A percentile compares a stretch with the other conserved stretches of the same genome.
phyloP scores from a whole-genome alignment of 1,284 basidiomycete genomes.

The Pascua guehoae region DNA sequence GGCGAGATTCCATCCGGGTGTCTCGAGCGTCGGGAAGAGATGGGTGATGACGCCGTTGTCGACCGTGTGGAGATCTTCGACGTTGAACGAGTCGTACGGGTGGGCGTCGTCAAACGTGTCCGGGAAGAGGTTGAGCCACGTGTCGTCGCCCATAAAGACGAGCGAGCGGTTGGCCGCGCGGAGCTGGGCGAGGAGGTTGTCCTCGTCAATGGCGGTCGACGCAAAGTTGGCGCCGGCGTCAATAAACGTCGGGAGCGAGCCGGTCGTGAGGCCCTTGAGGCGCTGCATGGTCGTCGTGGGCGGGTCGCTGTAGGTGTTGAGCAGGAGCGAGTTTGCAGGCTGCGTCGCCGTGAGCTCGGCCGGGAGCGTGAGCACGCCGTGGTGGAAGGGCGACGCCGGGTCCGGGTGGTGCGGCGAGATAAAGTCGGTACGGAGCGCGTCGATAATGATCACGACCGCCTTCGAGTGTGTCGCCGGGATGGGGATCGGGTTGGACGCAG shows the following conservation, averaged over 20 bases:
- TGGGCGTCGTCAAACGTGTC: constrained; percentile 68
- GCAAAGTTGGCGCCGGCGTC: constrained; percentile 91
- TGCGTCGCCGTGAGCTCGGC: constrained; percentile 60
- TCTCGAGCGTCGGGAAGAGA: constrained; percentile 73
- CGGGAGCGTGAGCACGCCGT: constrained; percentile 77
- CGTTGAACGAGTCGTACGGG: constrained; percentile 95
- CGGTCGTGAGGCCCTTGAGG: constrained; percentile 92
- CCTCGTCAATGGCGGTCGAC: constrained; percentile 78
- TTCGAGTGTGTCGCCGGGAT: constrained; percentile 67
- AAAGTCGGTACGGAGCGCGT: constrained; percentile 93
- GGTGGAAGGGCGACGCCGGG: constrained; percentile 67
- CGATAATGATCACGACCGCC: constrained; percentile 82
- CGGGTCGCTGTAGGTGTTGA: constrained; percentile 86
- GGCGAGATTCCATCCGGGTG: constrained; percentile 70
- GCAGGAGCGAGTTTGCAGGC: constrained; percentile 74
- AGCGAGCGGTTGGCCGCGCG: constrained; percentile 47
- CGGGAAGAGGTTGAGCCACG: constrained; percentile 89
- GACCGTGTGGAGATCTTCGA: constrained; percentile 94
- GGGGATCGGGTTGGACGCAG: constrained; percentile 47
- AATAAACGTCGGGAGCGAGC: constrained; percentile 92
- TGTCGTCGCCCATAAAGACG: constrained; percentile 91
- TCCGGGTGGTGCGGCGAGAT: constrained; percentile 63
- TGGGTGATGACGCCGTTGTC: constrained; percentile 82
- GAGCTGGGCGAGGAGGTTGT: constrained; percentile 66
- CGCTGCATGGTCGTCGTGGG: constrained; percentile 94